Percentiles rank a stretch among this genome's conserved stretches.
Conservation (phyloP, 495 filamentous ascomycete species). For the Cercophora samala region DNA sequence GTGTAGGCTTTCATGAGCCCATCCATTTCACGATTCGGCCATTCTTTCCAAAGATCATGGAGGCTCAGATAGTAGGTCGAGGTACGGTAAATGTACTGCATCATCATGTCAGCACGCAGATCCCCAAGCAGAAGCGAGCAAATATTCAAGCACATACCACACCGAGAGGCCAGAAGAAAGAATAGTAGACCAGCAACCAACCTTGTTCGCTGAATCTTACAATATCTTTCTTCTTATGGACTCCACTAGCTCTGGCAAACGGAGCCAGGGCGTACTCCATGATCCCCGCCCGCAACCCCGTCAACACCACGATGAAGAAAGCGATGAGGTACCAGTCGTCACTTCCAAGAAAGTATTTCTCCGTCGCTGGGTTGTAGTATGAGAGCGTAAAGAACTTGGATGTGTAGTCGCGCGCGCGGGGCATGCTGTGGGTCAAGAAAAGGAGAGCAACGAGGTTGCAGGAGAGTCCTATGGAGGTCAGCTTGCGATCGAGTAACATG, state of each 20-base stretch:
- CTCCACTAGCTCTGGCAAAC: conserved; percentile 62
- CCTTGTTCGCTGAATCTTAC: conserved; percentile 89
- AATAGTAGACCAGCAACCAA: conserved; percentile 81
- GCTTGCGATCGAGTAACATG: background rate
- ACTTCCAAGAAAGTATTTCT: conserved; percentile 67
- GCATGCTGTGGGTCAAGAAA: conserved; percentile 74
- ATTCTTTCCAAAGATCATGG: conserved; percentile 74
- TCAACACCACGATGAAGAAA: conserved; percentile 80
- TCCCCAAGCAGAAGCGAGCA: background rate
- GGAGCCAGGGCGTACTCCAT: conserved; percentile 87
- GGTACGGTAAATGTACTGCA: conserved; percentile 73
- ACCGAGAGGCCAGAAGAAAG: conserved; percentile 74
- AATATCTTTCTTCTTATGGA: conserved; percentile 67
- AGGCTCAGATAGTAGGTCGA: conserved; percentile 78
- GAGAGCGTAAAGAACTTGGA: conserved; percentile 82
- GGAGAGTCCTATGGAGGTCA: conserved; percentile 29
- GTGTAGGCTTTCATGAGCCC: conserved; percentile 86
- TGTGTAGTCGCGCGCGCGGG: conserved; percentile 71
- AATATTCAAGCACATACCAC: conserved; percentile 57
- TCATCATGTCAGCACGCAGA: background rate
- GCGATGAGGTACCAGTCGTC: conserved; percentile 77
- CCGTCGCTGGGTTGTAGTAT: conserved; percentile 67
- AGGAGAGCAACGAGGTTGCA: conserved; percentile 64
- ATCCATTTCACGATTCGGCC: conserved; percentile 69
- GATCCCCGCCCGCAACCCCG: conserved; percentile 73